Evolutionary conservation across 495 filamentous ascomycete species (phyloP).

Genomic region (Lasiosphaeria miniovina): DNA sequence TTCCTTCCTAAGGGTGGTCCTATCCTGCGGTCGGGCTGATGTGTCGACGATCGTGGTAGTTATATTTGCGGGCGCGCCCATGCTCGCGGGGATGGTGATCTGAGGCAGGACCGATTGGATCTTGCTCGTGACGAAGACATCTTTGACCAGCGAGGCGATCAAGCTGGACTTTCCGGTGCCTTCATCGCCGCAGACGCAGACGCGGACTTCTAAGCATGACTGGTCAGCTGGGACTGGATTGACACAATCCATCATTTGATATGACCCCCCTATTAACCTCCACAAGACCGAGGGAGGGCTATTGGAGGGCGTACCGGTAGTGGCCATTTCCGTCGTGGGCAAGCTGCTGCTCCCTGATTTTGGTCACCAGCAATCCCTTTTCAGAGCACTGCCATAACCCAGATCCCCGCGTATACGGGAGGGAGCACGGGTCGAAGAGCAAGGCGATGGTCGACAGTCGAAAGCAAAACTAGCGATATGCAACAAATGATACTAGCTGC

Average conservation of each 20-base stretch:
- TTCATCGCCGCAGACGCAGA: constrained; percentile 96
- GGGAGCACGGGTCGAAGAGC: neutral
- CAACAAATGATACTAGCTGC: too few relatives aligned
- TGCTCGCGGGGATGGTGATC: constrained; percentile 85
- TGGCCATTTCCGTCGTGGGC: neutral
- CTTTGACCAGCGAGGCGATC: constrained; percentile 83
- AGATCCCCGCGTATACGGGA: neutral
- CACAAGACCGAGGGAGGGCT: too few relatives aligned
- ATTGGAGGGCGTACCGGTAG: constrained; percentile 7
- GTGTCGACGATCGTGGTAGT: constrained; percentile 96
- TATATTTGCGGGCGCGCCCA: constrained; percentile 89
- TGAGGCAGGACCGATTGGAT: constrained; percentile 92
- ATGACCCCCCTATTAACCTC: too few relatives aligned
- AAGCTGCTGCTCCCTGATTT: too few relatives aligned
- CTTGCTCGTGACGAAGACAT: constrained; percentile 87
- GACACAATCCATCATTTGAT: too few relatives aligned
- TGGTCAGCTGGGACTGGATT: constrained; percentile 11
- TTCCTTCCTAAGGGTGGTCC: constrained; percentile 82
- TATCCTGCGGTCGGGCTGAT: constrained; percentile 89
- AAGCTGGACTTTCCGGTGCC: constrained; percentile 67
- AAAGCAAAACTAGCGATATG: too few relatives aligned
- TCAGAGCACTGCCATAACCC: constrained; percentile 1
- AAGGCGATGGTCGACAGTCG: too few relatives aligned
- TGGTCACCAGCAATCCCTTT: neutral
- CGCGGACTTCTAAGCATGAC: constrained; percentile 61